Base-by-base conservation (phyloP, 2,329 filamentous ascomycete species). In the Alternaria ethzedia region DNA sequence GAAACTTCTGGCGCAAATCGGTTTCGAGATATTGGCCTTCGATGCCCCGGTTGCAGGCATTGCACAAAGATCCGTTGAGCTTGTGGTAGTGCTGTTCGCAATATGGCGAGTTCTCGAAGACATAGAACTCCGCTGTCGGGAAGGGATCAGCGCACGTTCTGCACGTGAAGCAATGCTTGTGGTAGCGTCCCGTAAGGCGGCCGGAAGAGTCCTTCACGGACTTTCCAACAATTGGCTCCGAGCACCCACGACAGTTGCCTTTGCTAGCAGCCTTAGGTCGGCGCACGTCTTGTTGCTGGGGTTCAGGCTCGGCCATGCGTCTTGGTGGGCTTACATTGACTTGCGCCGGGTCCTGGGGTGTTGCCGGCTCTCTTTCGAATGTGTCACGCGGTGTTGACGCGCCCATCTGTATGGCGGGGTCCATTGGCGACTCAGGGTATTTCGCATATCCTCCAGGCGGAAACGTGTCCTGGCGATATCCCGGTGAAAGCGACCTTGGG, bases 91-190 rank as follows among this genome's bases (percentile, higher is more conserved):
- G 94, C 54, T 90, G 89, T 70, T 93, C 91, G 80, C 96, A 98
- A 81, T 95, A 97, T 0, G 96, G 96, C 63, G 89, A 86, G 80
- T 99, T 93, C 68, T 91, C 83, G 63, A 94, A 87, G 11, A 99
- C 94, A 78, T 99, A 99, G 73, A 98, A 98, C 63, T 96, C 94
- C 2, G 93, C 88, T 0, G 94, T 97, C 20, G 89, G 85, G 76
- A 98, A 99, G 1, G 94, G 90, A 57, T 89, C 86, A 11, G 85
- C 84, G 82, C 96, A 99, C 2, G 91, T 94, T 5, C 89, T 88
- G 85, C 96, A 99, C 11, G 95, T 92, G 77, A 99, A 98, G 70
- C 95, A 99, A 5, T 91, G 87, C 79, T 96, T 97, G 84, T 99
- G 96, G 79, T 97, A 99, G 67, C 94, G 90, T 10, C 96, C 96